Conservation (phyloP, 345 rosid species). For the Linum lewisii region DNA sequence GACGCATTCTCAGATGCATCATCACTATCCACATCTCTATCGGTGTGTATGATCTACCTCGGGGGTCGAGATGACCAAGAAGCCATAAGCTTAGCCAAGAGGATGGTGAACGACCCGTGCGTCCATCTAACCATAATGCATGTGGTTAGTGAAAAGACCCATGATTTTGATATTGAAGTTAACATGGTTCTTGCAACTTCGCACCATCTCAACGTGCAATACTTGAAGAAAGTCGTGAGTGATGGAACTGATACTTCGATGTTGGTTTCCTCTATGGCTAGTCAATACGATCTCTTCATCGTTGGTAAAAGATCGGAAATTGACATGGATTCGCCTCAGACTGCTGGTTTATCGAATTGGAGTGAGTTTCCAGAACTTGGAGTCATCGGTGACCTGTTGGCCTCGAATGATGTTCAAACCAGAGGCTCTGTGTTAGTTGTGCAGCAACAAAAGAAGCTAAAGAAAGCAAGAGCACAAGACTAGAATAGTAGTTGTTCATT, state of each 20-base stretch:
- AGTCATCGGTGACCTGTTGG: constrained; percentile 19
- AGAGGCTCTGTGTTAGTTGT: constrained; percentile 23
- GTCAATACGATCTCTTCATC: constrained; percentile 25
- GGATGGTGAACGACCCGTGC: constrained; percentile 29
- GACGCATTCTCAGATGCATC: neutral
- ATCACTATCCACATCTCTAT: neutral
- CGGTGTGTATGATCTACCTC: constrained; percentile 36
- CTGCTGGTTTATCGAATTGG: constrained; percentile 10
- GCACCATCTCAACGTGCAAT: neutral
- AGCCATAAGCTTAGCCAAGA: constrained; percentile 36
- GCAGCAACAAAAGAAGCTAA: constrained; percentile 18
- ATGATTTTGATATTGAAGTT: constrained; percentile 7
- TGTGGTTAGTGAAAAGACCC: constrained; percentile 3
- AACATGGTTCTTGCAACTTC: constrained; percentile 13
- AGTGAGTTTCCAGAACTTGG: constrained; percentile 25
- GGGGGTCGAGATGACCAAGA: constrained; percentile 69
- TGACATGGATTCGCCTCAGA: constrained; percentile 3
- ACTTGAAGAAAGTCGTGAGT: neutral
- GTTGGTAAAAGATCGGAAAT: constrained; percentile 16
- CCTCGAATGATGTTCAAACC: constrained; percentile 16
- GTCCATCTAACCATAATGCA: constrained; percentile 25
- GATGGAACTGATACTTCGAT: constrained; percentile 15
- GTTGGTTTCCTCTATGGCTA: constrained; percentile 16
- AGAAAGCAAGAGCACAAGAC: too few species aligned
- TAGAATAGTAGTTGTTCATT: too few species aligned